These are phyloP conservation scores for Ceratobasidium sp. DNA, from an alignment of 1,284 basidiomycete species.

Conservation along the genomic window DNA sequence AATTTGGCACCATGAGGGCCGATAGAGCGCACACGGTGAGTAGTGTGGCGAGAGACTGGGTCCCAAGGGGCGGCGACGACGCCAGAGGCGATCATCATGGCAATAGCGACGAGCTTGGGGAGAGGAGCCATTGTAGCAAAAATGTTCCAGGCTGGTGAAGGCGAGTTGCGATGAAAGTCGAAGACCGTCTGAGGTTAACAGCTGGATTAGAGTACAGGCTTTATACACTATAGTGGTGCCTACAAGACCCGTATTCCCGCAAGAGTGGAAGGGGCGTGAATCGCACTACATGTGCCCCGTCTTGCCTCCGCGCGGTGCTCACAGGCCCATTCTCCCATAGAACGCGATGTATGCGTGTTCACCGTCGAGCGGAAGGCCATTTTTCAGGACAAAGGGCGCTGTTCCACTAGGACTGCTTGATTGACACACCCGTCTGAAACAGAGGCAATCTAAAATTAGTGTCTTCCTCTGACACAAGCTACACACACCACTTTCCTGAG, in stretches of 20 bases:
- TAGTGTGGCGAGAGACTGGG: constrained; percentile 19
- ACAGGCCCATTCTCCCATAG: neutral
- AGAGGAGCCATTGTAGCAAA: constrained; percentile 39
- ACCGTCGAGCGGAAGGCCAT: neutral
- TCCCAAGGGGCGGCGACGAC: constrained; percentile 40
- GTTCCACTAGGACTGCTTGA: neutral
- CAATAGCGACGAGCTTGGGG: constrained; percentile 43
- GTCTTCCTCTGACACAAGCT: neutral
- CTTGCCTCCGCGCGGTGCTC: constrained; percentile 7
- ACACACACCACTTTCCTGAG: neutral
- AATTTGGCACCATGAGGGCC: constrained; percentile 26
- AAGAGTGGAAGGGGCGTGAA: neutral
- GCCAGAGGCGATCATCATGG: constrained; percentile 39
- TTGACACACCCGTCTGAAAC: neutral
- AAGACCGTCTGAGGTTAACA: constrained; percentile 18
- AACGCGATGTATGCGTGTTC: neutral
- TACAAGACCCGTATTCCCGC: neutral
- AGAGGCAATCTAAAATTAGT: constrained; percentile 1
- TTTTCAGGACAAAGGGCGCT: neutral
- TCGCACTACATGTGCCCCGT: neutral
- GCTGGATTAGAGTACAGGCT: neutral
- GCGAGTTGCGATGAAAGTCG: constrained; percentile 9
- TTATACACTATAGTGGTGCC: neutral
- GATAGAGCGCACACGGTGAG: constrained; percentile 24
- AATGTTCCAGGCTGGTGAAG: neutral